Base-by-base conservation (phyloP, 768 basidiomycete species). In the Trametes cinnabarina region DNA sequence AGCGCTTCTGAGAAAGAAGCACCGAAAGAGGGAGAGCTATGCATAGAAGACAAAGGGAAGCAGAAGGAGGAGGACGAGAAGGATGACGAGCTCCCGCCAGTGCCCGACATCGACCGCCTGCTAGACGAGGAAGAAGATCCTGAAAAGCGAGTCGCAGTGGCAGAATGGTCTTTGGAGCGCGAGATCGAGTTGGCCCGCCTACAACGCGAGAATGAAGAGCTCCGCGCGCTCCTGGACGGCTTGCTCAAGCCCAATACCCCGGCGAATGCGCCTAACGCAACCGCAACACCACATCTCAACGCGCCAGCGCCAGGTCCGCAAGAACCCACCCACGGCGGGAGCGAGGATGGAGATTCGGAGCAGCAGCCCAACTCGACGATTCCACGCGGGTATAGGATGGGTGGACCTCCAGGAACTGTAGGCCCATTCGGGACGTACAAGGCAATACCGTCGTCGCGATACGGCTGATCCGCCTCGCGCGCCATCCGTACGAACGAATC, bases 161-260 rank as follows among this genome's bases (percentile, higher is more conserved):
- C 81, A n/a, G 92, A 96, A 59, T 82, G 86, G 77, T 86, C 91
- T 1, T 71, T 99, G 61, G 92, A 94, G 66, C 79, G 95, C 59
- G 97, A 98, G 70, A 87, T 86, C 67, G 96, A 99, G 74, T 83
- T 99, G 2, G 82, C 85, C 30, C 79, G 94, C 49, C 76, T 99
- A 39, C 87, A 95, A 73, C 83, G 79, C 63, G 96, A 99, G 77
- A 98, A 99, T 68, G 81, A 83, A 51, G 81, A 90, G 62, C 73
- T 99, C 61, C 79, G 88, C 65, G 78, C 84, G 56, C 75, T 98
- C 77, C 70, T 92, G 23, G 39, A 50, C 20, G 64, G 64, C 9
- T 53, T 63, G 15, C 52, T 61, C 34, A 20, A 20, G 37, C 50
- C 56, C 30, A 23, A 58, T 43, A 3, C 23, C 41, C 57, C 34